These are phyloP conservation scores for Amphibolis antarctica DNA, from an alignment of 106 monocot genomes.

Conservation along the genomic window DNA sequence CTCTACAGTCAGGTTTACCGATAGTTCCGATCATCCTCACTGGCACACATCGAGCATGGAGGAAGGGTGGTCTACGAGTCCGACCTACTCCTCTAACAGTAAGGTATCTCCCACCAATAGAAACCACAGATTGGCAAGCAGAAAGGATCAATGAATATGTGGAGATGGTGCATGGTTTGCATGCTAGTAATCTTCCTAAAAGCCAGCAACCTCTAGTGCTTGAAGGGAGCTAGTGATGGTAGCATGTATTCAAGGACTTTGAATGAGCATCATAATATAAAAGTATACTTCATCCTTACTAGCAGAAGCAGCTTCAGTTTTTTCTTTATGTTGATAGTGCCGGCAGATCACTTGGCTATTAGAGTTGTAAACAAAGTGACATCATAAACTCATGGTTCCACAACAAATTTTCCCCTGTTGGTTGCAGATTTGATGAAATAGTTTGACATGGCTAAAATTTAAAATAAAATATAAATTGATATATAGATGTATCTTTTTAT, in stretches of 20 bases:
- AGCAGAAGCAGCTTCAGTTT: too few species aligned
- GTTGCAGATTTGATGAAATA: too few species aligned
- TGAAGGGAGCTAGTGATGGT: constrained; percentile 1
- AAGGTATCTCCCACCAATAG: constrained; percentile 43
- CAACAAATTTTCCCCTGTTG: too few species aligned
- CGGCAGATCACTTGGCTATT: too few species aligned
- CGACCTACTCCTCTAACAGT: constrained; percentile 46
- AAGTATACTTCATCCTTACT: too few species aligned
- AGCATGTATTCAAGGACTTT: background rate
- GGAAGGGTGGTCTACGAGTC: constrained; percentile 46
- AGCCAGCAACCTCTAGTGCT: constrained; percentile 17
- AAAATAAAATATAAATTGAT: too few species aligned
- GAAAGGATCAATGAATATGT: constrained; percentile 35
- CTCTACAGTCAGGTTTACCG: constrained; percentile 34
- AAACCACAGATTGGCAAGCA: constrained; percentile 42
- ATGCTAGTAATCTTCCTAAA: constrained; percentile 21
- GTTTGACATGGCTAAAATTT: too few species aligned
- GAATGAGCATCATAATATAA: too few species aligned
- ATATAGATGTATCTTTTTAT: too few species aligned
- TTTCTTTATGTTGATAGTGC: too few species aligned
- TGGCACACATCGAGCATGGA: constrained; percentile 51
- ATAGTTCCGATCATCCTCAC: constrained; percentile 48
- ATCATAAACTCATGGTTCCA: too few species aligned
- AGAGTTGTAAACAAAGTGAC: too few species aligned
- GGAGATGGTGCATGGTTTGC: constrained; percentile 36